Evolutionary conservation across 2,329 filamentous ascomycete species (phyloP).

Genomic region (Fusarium sp.): DNA sequence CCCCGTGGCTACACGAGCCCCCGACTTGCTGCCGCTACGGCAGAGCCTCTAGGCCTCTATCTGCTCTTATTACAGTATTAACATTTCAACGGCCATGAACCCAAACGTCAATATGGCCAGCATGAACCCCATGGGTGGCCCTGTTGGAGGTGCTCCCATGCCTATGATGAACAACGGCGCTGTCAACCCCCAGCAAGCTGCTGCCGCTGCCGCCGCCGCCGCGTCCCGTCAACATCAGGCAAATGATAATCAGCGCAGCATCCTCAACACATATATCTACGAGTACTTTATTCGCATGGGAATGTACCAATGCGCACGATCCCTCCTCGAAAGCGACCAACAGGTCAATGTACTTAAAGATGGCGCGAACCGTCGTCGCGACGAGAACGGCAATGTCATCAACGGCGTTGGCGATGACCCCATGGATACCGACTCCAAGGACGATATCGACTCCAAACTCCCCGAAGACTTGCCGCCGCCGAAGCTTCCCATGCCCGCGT

Average conservation of each 20-base stretch:
- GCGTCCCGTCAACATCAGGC: constrained; percentile 54
- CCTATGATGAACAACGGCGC: constrained; percentile 74
- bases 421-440: constrained; percentile 87
- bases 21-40: constrained; percentile 40
- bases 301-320: constrained; percentile 85
- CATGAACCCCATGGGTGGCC: constrained; percentile 76
- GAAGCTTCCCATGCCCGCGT: constrained; percentile 71
- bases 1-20: constrained; percentile 49
- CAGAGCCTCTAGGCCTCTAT: constrained; percentile 42
- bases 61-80: constrained; percentile 31
- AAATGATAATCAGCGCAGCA: constrained; percentile 62
- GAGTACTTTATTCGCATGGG: constrained; percentile 89
- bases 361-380: constrained; percentile 73
- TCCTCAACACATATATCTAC: constrained; percentile 89
- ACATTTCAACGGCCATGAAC: constrained; percentile 61
- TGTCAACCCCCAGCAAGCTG: constrained; percentile 49
- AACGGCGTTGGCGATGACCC: constrained; percentile 79
- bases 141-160: constrained; percentile 69
- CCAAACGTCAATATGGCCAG: constrained; percentile 72
- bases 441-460: constrained; percentile 77
- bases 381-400: constrained; percentile 72
- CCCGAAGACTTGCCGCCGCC: constrained; percentile 84
- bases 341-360: constrained; percentile 75
- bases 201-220: constrained; percentile 47
- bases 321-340: constrained; percentile 74